Evolutionary conservation across 75 land plant species (phyloP), one percentile per base, ranked within the genome.

Genomic region (Pinus tabuliformis): DNA sequence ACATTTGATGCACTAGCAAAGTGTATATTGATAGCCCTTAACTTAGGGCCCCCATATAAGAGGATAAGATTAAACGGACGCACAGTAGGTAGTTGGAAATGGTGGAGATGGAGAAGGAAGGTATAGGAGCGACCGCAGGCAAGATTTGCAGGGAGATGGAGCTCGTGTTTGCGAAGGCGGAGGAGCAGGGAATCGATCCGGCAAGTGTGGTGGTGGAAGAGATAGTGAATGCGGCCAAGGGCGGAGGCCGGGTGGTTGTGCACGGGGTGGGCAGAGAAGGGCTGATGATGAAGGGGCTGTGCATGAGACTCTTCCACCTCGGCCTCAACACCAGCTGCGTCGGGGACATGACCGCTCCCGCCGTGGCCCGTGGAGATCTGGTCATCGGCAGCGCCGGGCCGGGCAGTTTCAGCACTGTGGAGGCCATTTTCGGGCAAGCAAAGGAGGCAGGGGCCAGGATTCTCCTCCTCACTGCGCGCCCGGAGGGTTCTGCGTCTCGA

Each of bases 181-280:
- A 81, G 30, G 37, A 75, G 65, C 14, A 66, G 57, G 37, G 70
- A 18, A 28, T 59, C 39, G 80, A 89, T 17, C 77, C 87, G 17
- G 62, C 83, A 18, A 78, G 83, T 3, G 56, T 85, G 39, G 36
- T 83, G 37, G 81, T 78, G 11, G 3, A 58, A 28, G 88, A 88
- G 72, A 75, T 90, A 58, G 6, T 85, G 36, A 59, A 58, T 21
- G 74, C 70, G 16, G 76, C 84, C 20, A 39, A 62, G 57, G 28
- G 74, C 7, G 56, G 62, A 2, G 79, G 79, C 26, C 45, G 74
- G 2, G 72, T 95, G 63, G 89, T 95, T 73, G 80, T 95, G 39
- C 83, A 91, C 77, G 98, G 98, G 2, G 97, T 95, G 52, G 98
- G 98, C 24, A 81, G 98, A 8, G 98, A 95, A 73, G 92, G 94